A percentile compares a stretch with the other conserved stretches of the same genome.
phyloP scores from a whole-genome alignment of 768 basidiomycete species.

The Suillus decipiens region DNA sequence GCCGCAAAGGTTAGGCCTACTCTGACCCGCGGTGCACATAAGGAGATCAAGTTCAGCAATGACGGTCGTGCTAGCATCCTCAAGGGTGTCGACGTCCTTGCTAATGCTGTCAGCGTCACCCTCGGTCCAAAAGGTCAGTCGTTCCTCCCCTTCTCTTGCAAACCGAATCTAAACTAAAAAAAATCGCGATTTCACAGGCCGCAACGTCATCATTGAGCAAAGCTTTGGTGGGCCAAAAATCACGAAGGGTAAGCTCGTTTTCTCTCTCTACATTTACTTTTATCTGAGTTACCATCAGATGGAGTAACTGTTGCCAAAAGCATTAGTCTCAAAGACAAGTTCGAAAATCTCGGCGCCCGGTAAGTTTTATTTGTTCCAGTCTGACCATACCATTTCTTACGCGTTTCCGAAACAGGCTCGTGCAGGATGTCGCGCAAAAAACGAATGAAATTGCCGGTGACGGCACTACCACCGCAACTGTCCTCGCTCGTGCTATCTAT shows the following conservation, averaged over 20 bases:
- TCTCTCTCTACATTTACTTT: conserved; percentile 7
- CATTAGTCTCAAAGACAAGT: conserved; percentile 94
- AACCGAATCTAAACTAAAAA: conserved; percentile 16
- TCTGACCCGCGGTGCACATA: conserved; percentile 78
- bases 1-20: conserved; percentile 55
- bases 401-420: conserved; percentile 53
- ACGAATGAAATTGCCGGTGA: conserved; percentile 98
- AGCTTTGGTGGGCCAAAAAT: conserved; percentile 90
- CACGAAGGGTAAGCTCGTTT: conserved; percentile 75
- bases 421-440: conserved; percentile 95
- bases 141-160: background rate
- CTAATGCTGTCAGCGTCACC: conserved; percentile 95
- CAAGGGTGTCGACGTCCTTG: conserved; percentile 94
- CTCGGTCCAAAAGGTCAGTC: conserved; percentile 89
- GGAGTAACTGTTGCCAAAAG: conserved; percentile 98
- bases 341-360: conserved; percentile 98
- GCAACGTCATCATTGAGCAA: conserved; percentile 99
- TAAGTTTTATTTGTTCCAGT: conserved; percentile 40
- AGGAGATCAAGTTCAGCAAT: conserved; percentile 97
- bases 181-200: conserved; percentile 47
- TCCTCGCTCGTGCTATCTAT: conserved; percentile 96
- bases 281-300: conserved; percentile 47
- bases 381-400: background rate
- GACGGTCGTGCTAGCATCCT: conserved; percentile 92
- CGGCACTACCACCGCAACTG: conserved; percentile 97